Evolutionary conservation across 1,139 yeast species (phyloP).

Genomic region (Blastobotrys capitulatus): DNA sequence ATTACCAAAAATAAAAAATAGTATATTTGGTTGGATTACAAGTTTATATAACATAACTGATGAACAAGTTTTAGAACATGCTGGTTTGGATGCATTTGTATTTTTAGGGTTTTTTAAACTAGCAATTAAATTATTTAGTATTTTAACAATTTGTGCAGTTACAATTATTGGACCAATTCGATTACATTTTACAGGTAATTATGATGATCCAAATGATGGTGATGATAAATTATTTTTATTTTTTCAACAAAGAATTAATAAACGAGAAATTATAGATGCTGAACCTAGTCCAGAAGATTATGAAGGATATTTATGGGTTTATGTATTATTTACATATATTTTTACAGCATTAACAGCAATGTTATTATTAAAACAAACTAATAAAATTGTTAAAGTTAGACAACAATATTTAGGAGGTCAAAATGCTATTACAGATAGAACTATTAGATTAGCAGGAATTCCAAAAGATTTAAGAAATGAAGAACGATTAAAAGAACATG

Average conservation of each 20-base stretch:
- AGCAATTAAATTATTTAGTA: slow-evolving; percentile 57
- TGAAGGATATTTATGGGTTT: slow-evolving; percentile 56
- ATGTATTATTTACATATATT: slow-evolving; percentile 79
- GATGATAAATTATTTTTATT: background rate
- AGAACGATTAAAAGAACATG: slow-evolving; percentile 59
- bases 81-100: slow-evolving; percentile 92
- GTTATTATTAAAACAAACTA: slow-evolving; percentile 62
- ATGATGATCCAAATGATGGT: slow-evolving; percentile 50
- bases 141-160: slow-evolving; percentile 58
- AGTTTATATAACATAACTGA: slow-evolving; percentile 62
- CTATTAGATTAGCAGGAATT: slow-evolving; percentile 85
- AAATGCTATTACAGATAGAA: slow-evolving; percentile 86
- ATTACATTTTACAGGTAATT: slow-evolving; percentile 61
- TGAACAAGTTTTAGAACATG: slow-evolving; percentile 73
- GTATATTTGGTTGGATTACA: slow-evolving; percentile 76
- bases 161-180: slow-evolving; percentile 69
- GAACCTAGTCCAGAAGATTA: slow-evolving; percentile 33
- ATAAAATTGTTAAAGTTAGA: slow-evolving; percentile 64
- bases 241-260: background rate
- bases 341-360: slow-evolving; percentile 68
- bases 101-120: slow-evolving; percentile 74
- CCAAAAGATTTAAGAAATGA: slow-evolving; percentile 76
- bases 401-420: slow-evolving; percentile 84
- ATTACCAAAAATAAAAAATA: slow-evolving; percentile 39
- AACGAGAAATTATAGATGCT: slow-evolving; percentile 10